Evolutionary conservation across 1,139 yeast genomes (phyloP).

Genomic region (Geotrichum carabidarum): DNA sequence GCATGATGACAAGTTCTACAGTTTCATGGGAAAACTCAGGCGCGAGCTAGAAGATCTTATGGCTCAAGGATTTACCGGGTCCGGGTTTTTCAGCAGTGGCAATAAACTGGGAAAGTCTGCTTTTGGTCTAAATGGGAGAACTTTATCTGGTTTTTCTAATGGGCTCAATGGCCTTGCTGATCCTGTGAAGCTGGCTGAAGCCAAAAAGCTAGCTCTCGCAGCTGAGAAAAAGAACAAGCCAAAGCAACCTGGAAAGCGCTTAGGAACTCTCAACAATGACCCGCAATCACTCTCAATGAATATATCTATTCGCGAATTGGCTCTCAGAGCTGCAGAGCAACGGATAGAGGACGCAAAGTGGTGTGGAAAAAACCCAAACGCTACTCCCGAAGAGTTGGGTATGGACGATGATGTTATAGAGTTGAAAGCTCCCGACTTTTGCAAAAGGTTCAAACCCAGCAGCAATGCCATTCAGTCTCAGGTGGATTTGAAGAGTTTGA

Average conservation of each 20-base stretch:
- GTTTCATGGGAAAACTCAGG: slow-evolving; percentile 56
- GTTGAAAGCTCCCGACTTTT: slow-evolving; percentile 1
- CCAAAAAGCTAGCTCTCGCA: slow-evolving; percentile 21
- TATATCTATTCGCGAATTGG: slow-evolving; percentile 45
- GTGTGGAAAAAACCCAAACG: slow-evolving; percentile 39
- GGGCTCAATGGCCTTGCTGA: slow-evolving; percentile 15
- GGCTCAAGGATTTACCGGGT: slow-evolving; percentile 42
- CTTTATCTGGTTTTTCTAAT: neutral
- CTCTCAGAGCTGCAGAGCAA: slow-evolving; percentile 64
- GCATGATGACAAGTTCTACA: slow-evolving; percentile 70
- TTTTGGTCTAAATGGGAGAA: neutral
- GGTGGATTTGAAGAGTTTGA: too few species aligned
- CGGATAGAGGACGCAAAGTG: slow-evolving; percentile 54
- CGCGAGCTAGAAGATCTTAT: slow-evolving; percentile 54
- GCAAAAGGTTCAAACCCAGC: neutral
- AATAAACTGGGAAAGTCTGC: slow-evolving; percentile 45
- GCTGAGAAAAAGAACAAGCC: slow-evolving; percentile 24
- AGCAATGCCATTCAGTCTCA: too few species aligned
- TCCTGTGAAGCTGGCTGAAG: slow-evolving; percentile 22
- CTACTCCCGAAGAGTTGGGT: slow-evolving; percentile 16
- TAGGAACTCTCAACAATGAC: slow-evolving; percentile 23
- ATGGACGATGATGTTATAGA: slow-evolving; percentile 21
- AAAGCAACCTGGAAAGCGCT: slow-evolving; percentile 26
- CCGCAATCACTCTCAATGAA: neutral
- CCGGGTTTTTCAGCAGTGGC: slow-evolving; percentile 49